phyloP scores from a whole-genome alignment of 108 stramenopile genomes.

The Nitzschia sp. region DNA sequence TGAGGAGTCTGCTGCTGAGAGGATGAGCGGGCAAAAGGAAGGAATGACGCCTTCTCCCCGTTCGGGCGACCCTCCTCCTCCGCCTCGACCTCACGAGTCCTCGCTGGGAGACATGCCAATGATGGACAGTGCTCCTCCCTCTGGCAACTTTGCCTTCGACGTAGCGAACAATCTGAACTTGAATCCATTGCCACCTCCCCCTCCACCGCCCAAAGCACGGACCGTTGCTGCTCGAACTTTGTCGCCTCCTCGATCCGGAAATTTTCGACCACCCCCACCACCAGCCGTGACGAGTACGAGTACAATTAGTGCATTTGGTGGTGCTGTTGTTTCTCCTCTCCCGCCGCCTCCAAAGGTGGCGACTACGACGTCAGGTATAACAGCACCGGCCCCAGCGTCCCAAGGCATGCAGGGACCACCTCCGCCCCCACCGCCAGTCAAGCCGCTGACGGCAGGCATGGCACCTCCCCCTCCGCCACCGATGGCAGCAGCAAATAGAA shows the following conservation, averaged over 20 bases:
- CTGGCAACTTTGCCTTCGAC: slow-evolving; percentile 25
- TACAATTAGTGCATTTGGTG: no score
- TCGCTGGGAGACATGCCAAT: slow-evolving; percentile 27
- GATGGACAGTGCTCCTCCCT: slow-evolving; percentile 40
- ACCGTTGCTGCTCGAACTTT: background rate
- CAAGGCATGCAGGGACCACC: background rate
- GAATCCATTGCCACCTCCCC: slow-evolving; percentile 16
- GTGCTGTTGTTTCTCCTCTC: background rate
- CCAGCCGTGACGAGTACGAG: background rate
- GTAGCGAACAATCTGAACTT: background rate
- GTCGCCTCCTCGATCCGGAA: slow-evolving; percentile 8
- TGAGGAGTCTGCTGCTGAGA: no score
- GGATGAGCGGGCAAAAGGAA: no score
- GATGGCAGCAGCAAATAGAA: background rate
- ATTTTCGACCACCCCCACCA: background rate
- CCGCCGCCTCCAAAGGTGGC: slow-evolving; percentile 8
- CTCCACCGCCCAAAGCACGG: slow-evolving; percentile 22
- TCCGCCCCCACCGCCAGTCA: slow-evolving; percentile 18
- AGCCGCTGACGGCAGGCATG: no score
- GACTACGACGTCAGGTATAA: background rate
- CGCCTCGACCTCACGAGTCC: slow-evolving; percentile 5
- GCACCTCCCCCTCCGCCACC: slow-evolving; percentile 9
- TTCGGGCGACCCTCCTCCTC: background rate
- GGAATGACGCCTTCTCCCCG: no score
- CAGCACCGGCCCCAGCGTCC: background rate